Evolutionary conservation across 352 stramenopile genomes (phyloP), one percentile per base, ranked within the genome.

Genomic region (Phytophthora palmivora): DNA sequence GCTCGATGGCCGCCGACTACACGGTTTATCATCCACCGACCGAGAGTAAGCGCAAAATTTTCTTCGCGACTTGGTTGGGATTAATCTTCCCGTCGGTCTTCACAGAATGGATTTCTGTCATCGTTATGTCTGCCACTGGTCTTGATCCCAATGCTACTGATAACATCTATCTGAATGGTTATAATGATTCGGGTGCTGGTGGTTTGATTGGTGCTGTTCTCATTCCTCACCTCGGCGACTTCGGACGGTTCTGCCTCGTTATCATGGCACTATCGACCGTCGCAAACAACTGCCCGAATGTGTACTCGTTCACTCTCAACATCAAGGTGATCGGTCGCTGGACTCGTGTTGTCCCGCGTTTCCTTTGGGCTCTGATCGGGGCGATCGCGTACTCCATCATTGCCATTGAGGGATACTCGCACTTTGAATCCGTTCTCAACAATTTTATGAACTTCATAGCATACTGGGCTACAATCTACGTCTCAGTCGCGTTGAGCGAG

Each of bases 361-460:
- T 71, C 30, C 24, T 81, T 4, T 81, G 69, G 64, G 63, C 72
- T 12, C 30, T 75, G n/a, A 55, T 81, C 10, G 72, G 47, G 33
- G 55, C 72, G 6, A 36, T 78, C 41, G 59, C 74, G 22, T 81
- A 80, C 52, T 32, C 58, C 7, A 16, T 64, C 5, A 56, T 81
- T 18, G 68, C 72, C 22, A 76, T 81, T 37, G 60, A 68, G 5
- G 68, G 63, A 11, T 78, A 76, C 53, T 50, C 63, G 7, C 58
- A 81, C 49, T 78, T 81, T n/a, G 65, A 74, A 51, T 38, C 51
- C 3, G 72, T 81, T 32, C 65, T 81, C 44, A 73, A 74, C 53
- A 81, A 78, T 47, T 81, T 78, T 41, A 81, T 81, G 72, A 81
- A 81, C 68, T 67, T 81, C 61, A 76, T 81, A 65, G 61, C 59